Conservation (phyloP, 139 green algal genomes). For the Picochlorum sp. region DNA sequence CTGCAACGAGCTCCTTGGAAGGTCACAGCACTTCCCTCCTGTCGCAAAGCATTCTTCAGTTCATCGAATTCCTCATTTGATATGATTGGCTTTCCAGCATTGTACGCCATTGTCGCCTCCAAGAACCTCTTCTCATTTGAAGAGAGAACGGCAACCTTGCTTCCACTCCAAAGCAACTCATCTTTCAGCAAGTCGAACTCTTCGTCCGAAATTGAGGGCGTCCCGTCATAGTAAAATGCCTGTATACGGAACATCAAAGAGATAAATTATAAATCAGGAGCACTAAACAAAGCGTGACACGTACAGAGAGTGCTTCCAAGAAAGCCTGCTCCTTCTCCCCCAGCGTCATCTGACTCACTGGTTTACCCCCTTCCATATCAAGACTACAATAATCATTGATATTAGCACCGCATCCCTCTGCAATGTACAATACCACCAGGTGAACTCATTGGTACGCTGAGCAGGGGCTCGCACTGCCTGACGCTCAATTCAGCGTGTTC, state of each 20-base stretch:
- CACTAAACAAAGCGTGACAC: neutral
- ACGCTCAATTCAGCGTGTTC: too few species aligned
- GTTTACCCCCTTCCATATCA: slow-evolving; percentile 11
- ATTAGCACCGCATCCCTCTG: slow-evolving; percentile 21
- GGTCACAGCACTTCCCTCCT: slow-evolving; percentile 6
- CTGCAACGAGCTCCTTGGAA: slow-evolving; percentile 67
- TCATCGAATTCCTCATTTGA: slow-evolving; percentile 74
- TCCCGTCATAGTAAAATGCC: slow-evolving; percentile 64
- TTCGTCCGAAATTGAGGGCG: slow-evolving; percentile 63
- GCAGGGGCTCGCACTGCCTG: too few species aligned
- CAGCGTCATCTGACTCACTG: slow-evolving; percentile 32
- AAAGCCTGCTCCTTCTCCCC: slow-evolving; percentile 84
- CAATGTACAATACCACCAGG: neutral
- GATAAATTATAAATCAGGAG: neutral
- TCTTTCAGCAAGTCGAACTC: slow-evolving; percentile 84
- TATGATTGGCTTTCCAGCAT: slow-evolving; percentile 63
- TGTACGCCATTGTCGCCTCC: slow-evolving; percentile 62
- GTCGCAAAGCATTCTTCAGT: slow-evolving; percentile 27
- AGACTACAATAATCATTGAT: slow-evolving; percentile 27
- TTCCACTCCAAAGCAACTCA: slow-evolving; percentile 77
- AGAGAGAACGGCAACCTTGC: slow-evolving; percentile 52
- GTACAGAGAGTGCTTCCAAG: slow-evolving; percentile 57
- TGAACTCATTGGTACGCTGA: neutral
- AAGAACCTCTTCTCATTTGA: slow-evolving; percentile 77
- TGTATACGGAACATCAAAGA: slow-evolving; percentile 13